Conservation (phyloP, 305 asterid species). For the Nicotiana rustica region DNA sequence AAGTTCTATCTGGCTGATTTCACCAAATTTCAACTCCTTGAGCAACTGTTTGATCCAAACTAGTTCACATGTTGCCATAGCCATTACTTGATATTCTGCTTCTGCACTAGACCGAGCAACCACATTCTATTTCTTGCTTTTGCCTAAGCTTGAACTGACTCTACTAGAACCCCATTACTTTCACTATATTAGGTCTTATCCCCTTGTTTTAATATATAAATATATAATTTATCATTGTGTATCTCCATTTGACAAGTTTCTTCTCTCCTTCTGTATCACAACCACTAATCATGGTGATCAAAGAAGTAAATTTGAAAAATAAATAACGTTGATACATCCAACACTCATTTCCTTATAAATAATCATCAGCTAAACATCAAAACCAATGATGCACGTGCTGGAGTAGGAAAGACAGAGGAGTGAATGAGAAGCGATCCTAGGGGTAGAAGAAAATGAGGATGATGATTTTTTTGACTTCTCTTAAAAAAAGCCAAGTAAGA, state of each 20-base stretch:
- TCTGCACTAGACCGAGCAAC: too few species aligned
- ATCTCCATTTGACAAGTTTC: constrained; percentile 27
- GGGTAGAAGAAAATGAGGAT: constrained; percentile 11
- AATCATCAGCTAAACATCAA: constrained; percentile 21
- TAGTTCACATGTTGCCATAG: too few species aligned
- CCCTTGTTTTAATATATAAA: background rate
- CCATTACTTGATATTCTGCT: too few species aligned
- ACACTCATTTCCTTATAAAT: background rate
- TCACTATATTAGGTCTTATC: background rate
- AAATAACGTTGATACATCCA: background rate
- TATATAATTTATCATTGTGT: background rate
- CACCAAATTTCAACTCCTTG: too few species aligned
- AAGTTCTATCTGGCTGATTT: too few species aligned
- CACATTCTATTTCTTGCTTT: too few species aligned
- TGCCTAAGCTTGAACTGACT: too few species aligned
- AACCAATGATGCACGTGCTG: background rate
- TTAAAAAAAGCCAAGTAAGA: background rate
- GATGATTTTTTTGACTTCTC: background rate
- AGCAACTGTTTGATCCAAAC: too few species aligned
- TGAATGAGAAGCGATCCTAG: background rate
- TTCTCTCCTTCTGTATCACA: background rate
- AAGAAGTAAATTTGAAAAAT: background rate
- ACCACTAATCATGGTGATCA: constrained; percentile 12
- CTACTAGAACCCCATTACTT: background rate
- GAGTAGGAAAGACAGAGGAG: background rate